A percentile compares a stretch with the other conserved stretches of the same genome.
Conservation (phyloP, 176 grass and related monocot genomes). For the Lolium perenne region DNA sequence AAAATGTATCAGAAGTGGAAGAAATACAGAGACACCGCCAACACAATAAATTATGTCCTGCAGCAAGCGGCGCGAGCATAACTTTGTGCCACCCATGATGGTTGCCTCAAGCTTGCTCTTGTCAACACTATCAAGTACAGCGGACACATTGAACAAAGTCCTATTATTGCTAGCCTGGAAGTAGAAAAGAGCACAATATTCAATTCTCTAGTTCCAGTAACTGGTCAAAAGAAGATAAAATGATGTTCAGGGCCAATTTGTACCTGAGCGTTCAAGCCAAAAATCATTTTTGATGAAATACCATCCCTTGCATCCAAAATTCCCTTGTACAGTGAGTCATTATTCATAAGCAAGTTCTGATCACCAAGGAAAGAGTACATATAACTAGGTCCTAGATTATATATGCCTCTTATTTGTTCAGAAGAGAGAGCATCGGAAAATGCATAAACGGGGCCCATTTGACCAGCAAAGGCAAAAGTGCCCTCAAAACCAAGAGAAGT, state of each 20-base stretch:
- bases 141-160: conserved; percentile 89
- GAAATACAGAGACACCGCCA: conserved; percentile 95
- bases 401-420: conserved; percentile 95
- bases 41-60: conserved; percentile 99
- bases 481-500: conserved; percentile 75
- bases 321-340: conserved; percentile 72
- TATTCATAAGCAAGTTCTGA: conserved; percentile 75
- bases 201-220: conserved; percentile 28
- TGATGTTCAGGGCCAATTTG: conserved; percentile 14
- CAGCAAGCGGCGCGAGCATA: conserved; percentile 81
- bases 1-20: conserved; percentile 93
- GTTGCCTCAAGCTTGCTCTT: conserved; percentile 84
- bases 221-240: conserved; percentile 35
- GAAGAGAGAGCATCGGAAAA: conserved; percentile 88
- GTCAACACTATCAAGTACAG: conserved; percentile 70
- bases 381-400: conserved; percentile 95
- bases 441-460: conserved; percentile 94
- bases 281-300: conserved; percentile 92
- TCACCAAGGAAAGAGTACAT: conserved; percentile 98
- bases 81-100: conserved; percentile 82
- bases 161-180: conserved; percentile 81
- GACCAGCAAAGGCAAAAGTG: conserved; percentile 82
- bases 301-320: conserved; percentile 86
- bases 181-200: conserved; percentile 44
- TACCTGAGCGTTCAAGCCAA: conserved; percentile 98